These are phyloP conservation scores for Chlorella sp. DNA, from an alignment of 139 green algal species.

Conservation along the genomic window DNA sequence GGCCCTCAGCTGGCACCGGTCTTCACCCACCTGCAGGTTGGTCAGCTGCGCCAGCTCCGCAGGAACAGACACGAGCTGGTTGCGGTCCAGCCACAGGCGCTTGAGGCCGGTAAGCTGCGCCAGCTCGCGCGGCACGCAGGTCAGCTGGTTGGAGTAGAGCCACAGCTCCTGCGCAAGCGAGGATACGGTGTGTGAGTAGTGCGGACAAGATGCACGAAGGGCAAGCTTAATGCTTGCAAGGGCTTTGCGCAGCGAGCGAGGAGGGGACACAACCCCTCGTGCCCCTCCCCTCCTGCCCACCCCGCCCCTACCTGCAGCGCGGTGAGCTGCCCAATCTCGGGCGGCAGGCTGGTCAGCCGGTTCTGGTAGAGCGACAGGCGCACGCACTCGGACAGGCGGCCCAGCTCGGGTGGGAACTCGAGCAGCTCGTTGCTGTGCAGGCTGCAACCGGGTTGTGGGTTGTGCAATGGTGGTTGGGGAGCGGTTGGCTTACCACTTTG, in stretches of 20 bases:
- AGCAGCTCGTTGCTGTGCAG: constrained; percentile 43
- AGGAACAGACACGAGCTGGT: constrained; percentile 32
- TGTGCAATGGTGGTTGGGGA: background rate
- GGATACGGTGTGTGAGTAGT: too few relatives aligned
- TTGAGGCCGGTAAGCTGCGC: constrained; percentile 36
- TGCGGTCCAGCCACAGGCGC: constrained; percentile 48
- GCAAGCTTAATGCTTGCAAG: too few relatives aligned
- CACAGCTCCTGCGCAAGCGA: constrained; percentile 36
- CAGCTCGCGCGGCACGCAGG: constrained; percentile 32
- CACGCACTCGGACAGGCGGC: constrained; percentile 23
- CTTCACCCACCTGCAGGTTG: constrained; percentile 35
- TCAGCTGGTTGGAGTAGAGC: constrained; percentile 51
- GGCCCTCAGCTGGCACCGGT: too few relatives aligned
- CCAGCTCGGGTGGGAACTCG: constrained; percentile 20
- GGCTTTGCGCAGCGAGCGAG: too few relatives aligned
- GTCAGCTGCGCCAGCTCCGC: constrained; percentile 24
- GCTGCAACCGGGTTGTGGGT: background rate
- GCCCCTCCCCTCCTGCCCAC: too few relatives aligned
- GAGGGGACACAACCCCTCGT: too few relatives aligned
- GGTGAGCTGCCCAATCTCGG: constrained; percentile 14
- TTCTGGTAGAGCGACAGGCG: constrained; percentile 49
- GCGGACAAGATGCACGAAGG: too few relatives aligned
- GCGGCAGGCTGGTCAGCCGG: constrained; percentile 26
- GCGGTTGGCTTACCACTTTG: too few relatives aligned
- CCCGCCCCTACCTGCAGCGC: constrained; percentile 11